Evolutionary conservation across 2,329 filamentous ascomycete genomes (phyloP).

Genomic region (Colletotrichum cordylinicola): DNA sequence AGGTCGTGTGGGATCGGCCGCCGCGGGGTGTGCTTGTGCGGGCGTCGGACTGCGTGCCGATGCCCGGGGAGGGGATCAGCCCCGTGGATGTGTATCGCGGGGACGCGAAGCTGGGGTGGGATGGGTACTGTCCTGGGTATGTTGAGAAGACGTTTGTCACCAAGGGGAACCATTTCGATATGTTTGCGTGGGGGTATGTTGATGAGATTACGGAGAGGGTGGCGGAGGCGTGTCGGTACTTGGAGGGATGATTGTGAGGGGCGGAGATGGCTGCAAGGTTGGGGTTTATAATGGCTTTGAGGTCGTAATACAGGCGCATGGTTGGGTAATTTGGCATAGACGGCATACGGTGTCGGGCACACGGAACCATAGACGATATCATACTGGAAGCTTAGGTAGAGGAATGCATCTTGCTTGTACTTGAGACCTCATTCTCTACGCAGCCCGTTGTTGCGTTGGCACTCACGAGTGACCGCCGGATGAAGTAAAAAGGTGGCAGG

Average conservation of each 20-base stretch:
- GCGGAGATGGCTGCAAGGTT: not conserved
- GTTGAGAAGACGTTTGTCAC: constrained; percentile 53
- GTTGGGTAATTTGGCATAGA: not conserved
- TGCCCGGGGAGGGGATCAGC: constrained; percentile 29
- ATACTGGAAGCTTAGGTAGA: not conserved
- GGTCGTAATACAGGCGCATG: not conserved
- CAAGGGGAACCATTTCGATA: constrained; percentile 57
- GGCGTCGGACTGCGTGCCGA: constrained; percentile 45
- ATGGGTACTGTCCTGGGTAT: constrained; percentile 47
- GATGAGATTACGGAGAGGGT: constrained; percentile 30
- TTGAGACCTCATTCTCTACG: not conserved
- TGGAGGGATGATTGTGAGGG: not conserved
- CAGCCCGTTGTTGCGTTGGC: rapidly evolving
- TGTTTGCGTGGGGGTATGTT: constrained; percentile 41
- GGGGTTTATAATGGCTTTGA: not conserved
- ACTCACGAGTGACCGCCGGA: rapidly evolving
- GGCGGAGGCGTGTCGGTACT: constrained; percentile 28
- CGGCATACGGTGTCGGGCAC: not conserved
- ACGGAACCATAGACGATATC: not conserved
- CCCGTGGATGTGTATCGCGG: constrained; percentile 50
- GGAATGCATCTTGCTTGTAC: not conserved
- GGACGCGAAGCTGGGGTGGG: constrained; percentile 54
- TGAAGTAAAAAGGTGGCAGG: rapidly evolving
- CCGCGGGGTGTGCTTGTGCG: constrained; percentile 52
- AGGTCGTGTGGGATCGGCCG: constrained; percentile 25